Percentiles rank a stretch among this genome's conserved stretches.
phyloP scores from a whole-genome alignment of 495 filamentous ascomycete species.

The Hyaloscypha variabilis region DNA sequence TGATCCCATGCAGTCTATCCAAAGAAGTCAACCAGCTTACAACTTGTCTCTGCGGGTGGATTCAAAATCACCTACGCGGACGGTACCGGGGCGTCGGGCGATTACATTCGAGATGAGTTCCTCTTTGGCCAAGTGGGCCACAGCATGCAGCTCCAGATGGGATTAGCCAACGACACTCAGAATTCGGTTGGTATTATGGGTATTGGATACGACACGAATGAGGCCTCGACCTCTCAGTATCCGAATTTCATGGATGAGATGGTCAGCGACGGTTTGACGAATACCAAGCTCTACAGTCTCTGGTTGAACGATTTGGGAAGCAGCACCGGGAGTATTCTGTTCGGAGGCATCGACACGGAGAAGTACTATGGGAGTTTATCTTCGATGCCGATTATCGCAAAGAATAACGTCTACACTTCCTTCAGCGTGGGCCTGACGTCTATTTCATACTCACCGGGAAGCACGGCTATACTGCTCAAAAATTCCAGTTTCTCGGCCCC shows the following conservation, averaged over 20 bases:
- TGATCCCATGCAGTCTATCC: too few relatives aligned
- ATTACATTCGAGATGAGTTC: constrained; percentile 82
- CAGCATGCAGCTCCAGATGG: constrained; percentile 83
- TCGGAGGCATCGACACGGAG: constrained; percentile 87
- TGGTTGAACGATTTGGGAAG: constrained; percentile 83
- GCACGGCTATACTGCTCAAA: constrained; percentile 34
- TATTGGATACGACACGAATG: constrained; percentile 80
- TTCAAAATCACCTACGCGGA: constrained; percentile 93
- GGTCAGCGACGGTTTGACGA: constrained; percentile 71
- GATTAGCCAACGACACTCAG: constrained; percentile 72
- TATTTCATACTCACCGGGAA: constrained; percentile 22
- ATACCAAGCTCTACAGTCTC: constrained; percentile 82
- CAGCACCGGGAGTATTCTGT: constrained; percentile 79
- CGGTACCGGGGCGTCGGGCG: constrained; percentile 71
- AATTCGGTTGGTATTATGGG: constrained; percentile 82
- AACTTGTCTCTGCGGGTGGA: constrained; percentile 35
- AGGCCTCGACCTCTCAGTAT: constrained; percentile 73
- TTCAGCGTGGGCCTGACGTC: constrained; percentile 78
- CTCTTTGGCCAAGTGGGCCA: constrained; percentile 62
- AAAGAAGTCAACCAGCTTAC: too few relatives aligned
- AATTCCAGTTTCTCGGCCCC: constrained; percentile 57
- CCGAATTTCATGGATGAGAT: constrained; percentile 78
- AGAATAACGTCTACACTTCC: constrained; percentile 49
- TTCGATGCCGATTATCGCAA: constrained; percentile 58
- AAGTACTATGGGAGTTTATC: constrained; percentile 79